phyloP scores from a whole-genome alignment of 202 grass and related monocot species.

The Zizania palustris region DNA sequence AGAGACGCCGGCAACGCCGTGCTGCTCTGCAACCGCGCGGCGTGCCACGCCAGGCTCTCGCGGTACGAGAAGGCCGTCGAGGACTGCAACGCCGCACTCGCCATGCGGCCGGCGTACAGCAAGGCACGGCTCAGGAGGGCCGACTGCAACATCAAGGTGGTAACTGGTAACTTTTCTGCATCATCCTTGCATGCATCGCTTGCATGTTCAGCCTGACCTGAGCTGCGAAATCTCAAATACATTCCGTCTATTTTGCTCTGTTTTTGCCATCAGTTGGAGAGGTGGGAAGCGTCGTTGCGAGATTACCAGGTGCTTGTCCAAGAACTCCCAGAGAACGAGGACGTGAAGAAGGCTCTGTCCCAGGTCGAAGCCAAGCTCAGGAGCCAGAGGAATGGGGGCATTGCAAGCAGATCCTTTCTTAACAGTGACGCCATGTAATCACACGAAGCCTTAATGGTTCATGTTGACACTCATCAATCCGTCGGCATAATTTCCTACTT shows the following conservation, averaged over 20 bases:
- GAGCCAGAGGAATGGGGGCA: constrained; percentile 46
- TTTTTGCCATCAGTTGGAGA: constrained; percentile 67
- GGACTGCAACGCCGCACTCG: constrained; percentile 76
- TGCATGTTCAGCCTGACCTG: no score
- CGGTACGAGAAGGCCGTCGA: constrained; percentile 81
- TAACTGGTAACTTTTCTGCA: not conserved
- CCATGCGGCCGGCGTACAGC: constrained; percentile 72
- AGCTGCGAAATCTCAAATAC: not conserved
- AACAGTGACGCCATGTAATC: constrained; percentile 48
- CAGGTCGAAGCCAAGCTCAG: constrained; percentile 67
- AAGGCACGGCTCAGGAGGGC: constrained; percentile 83
- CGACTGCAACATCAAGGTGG: constrained; percentile 86
- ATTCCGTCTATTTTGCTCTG: not conserved
- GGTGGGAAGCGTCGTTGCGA: constrained; percentile 81
- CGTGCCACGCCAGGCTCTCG: constrained; percentile 73
- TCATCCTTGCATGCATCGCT: not conserved
- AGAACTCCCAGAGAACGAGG: constrained; percentile 81
- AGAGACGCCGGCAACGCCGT: constrained; percentile 67
- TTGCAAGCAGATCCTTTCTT: constrained; percentile 37
- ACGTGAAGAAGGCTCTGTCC: constrained; percentile 64
- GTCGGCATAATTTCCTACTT: not conserved
- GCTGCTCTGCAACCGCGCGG: constrained; percentile 88
- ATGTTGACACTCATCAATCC: not conserved
- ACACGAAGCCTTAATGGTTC: not conserved
- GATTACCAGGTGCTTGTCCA: constrained; percentile 86